Evolutionary conservation across 2,329 filamentous ascomycete species (phyloP).

Genomic region (Apiospora hydei): DNA sequence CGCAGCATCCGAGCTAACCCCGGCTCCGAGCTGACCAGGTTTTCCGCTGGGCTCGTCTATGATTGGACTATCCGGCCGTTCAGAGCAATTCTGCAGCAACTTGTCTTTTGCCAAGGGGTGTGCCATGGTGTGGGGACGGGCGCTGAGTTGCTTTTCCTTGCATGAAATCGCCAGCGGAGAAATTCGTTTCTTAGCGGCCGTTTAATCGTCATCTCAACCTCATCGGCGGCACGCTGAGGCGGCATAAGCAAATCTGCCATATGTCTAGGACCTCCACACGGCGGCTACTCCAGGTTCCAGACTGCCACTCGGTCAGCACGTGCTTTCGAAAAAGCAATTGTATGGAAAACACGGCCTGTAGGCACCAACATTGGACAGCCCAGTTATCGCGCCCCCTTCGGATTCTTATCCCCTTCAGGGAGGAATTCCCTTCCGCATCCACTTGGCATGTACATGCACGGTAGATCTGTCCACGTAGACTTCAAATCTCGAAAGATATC

Average conservation of each 20-base stretch:
- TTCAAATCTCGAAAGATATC: neutral
- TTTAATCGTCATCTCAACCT: slow-evolving; percentile 14
- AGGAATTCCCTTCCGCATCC: neutral
- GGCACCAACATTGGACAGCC: neutral
- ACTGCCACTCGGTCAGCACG: neutral
- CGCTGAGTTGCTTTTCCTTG: neutral
- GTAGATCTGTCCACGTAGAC: slow-evolving; percentile 1
- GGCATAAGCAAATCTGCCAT: slow-evolving; percentile 14
- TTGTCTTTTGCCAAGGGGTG: neutral
- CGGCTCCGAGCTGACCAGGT: neutral
- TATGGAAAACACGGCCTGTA: neutral
- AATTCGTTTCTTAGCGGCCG: neutral
- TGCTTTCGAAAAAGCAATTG: neutral
- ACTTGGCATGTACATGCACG: neutral
- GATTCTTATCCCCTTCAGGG: neutral
- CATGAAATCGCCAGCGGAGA: neutral
- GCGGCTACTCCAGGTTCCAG: neutral
- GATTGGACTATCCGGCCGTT: neutral
- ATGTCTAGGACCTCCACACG: neutral
- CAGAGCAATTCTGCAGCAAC: neutral
- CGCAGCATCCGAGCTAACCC: neutral
- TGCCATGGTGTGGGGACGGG: neutral
- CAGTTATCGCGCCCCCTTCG: too few species aligned
- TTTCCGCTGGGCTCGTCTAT: slow-evolving; percentile 1
- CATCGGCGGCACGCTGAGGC: neutral